Conservation (phyloP, 2,329 filamentous ascomycete genomes). For the Colletotrichum viniferum region DNA sequence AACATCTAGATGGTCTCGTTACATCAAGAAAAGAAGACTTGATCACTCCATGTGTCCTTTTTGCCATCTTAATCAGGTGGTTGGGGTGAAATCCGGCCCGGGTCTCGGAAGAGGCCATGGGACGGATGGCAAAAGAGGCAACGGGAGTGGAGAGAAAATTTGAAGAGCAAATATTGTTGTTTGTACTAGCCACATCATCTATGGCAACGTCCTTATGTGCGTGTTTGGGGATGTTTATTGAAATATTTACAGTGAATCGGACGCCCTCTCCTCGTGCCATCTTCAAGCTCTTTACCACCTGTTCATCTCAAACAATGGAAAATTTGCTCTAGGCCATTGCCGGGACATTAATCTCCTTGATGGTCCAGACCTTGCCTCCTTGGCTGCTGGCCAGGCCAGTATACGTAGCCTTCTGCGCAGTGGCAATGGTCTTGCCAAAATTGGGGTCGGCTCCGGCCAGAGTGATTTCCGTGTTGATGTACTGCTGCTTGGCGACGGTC, state of each 20-base stretch:
- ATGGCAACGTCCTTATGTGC: background rate
- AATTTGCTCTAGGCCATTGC: background rate
- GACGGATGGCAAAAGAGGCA: background rate
- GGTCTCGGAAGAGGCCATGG: background rate
- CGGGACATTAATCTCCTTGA: conserved; percentile 1
- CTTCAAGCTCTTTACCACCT: background rate
- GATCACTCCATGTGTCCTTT: background rate
- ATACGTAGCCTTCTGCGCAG: background rate
- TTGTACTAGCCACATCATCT: background rate
- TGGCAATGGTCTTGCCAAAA: background rate
- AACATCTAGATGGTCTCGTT: background rate
- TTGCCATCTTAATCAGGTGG: background rate
- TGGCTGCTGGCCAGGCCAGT: background rate
- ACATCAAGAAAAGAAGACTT: background rate
- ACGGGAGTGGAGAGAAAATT: background rate
- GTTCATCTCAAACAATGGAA: fast-evolving
- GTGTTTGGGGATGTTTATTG: background rate
- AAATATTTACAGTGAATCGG: background rate
- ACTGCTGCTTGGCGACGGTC: conserved; percentile 36
- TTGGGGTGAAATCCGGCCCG: background rate
- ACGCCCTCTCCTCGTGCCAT: background rate
- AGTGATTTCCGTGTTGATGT: conserved; percentile 26
- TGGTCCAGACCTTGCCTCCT: background rate
- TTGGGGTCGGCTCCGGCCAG: background rate
- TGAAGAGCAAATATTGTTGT: background rate